These are phyloP conservation scores for Herpotrichia juniperi DNA, from an alignment of 2,329 filamentous ascomycete species.

Conservation along the genomic window DNA sequence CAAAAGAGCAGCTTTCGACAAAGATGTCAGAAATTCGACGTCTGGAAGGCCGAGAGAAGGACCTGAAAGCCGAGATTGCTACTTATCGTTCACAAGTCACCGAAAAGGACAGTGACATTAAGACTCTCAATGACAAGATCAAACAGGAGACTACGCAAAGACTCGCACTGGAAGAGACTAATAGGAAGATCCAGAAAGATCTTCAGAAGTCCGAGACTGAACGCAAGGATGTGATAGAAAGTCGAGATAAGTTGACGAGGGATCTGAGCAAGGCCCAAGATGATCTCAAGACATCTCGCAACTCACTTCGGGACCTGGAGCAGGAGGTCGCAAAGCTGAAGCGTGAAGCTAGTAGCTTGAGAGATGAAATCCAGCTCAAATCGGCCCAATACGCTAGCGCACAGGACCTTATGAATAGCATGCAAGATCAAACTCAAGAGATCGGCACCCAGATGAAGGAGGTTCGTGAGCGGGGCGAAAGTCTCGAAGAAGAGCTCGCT, in stretches of 20 bases:
- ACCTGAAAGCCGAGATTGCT: slow-evolving; percentile 76
- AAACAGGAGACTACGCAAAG: slow-evolving; percentile 74
- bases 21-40: slow-evolving; percentile 69
- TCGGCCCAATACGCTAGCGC: slow-evolving; percentile 83
- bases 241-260: slow-evolving; percentile 71
- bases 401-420: slow-evolving; percentile 84
- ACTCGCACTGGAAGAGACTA: slow-evolving; percentile 78
- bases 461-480: slow-evolving; percentile 78
- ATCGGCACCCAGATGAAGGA: slow-evolving; percentile 92
- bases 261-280: slow-evolving; percentile 76
- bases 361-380: slow-evolving; percentile 84
- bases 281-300: slow-evolving; percentile 64
- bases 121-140: slow-evolving; percentile 77
- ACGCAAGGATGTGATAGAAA: slow-evolving; percentile 77
- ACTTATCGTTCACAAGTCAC: slow-evolving; percentile 71
- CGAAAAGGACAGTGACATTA: slow-evolving; percentile 80
- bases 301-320: slow-evolving; percentile 75
- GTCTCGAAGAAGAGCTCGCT: slow-evolving; percentile 86
- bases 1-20: slow-evolving; percentile 74
- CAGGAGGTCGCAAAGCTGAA: slow-evolving; percentile 72
- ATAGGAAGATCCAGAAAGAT: slow-evolving; percentile 75
- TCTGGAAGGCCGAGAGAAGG: slow-evolving; percentile 83
- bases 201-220: slow-evolving; percentile 78
- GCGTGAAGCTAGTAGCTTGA: slow-evolving; percentile 69
- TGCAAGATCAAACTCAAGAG: slow-evolving; percentile 91